These are phyloP conservation scores for Nicotiana tomentosiformis DNA, from an alignment of 257 asterid species.

Conservation along the genomic window DNA sequence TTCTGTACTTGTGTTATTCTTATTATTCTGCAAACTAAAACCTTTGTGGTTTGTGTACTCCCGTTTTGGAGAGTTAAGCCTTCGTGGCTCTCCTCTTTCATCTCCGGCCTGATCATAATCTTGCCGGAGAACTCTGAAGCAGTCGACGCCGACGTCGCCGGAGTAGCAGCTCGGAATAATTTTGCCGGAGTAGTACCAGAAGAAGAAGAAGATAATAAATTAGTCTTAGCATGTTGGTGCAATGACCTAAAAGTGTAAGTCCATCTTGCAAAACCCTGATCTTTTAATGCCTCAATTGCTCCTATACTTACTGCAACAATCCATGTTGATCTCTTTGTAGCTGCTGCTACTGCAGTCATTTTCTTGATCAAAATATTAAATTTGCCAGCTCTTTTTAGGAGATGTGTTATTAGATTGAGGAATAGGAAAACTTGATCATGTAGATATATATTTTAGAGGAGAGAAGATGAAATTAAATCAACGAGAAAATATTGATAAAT, in stretches of 20 bases:
- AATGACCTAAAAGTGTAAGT: constrained; percentile 13
- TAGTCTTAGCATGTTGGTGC: constrained; percentile 15
- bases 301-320: constrained; percentile 17
- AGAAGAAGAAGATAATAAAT: constrained; percentile 1
- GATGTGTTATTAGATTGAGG: neutral
- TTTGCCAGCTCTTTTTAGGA: neutral
- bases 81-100: constrained; percentile 16
- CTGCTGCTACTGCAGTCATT: neutral
- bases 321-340: constrained; percentile 8
- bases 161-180: neutral
- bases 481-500: neutral
- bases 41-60: no score
- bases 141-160: neutral
- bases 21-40: no score
- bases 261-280: constrained; percentile 22
- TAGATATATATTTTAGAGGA: no score
- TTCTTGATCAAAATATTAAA: no score
- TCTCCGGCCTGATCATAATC: neutral
- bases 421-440: neutral
- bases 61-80: no score
- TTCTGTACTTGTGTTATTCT: no score
- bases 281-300: constrained; percentile 20
- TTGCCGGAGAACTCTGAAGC: neutral
- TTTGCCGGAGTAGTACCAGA: neutral
- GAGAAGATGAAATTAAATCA: no score